phyloP scores from a whole-genome alignment of 352 stramenopile genomes.

The Phytophthora multivora region DNA sequence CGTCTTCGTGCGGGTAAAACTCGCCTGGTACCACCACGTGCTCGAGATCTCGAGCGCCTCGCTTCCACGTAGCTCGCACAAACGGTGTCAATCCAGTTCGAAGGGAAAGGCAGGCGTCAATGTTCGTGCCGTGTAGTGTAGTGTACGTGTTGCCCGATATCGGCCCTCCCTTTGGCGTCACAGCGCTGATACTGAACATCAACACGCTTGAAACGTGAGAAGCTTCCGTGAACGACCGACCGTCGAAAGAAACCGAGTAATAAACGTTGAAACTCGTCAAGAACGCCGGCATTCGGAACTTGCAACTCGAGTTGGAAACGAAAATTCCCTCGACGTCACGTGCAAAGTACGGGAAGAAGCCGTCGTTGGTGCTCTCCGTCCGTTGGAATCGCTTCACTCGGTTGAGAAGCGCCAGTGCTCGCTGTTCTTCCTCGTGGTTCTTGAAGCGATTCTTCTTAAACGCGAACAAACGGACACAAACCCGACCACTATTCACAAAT shows the following conservation, averaged over 20 bases:
- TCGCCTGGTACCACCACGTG: constrained; percentile 58
- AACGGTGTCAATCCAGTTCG: constrained; percentile 30
- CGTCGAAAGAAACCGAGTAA: constrained; percentile 69
- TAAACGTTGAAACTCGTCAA: constrained; percentile 67
- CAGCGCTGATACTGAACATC: constrained; percentile 56
- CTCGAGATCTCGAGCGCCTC: constrained; percentile 63
- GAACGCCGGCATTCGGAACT: constrained; percentile 47
- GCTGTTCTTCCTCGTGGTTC: constrained; percentile 30
- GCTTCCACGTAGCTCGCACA: constrained; percentile 65
- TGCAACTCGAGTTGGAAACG: constrained; percentile 44
- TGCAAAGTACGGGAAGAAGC: constrained; percentile 47
- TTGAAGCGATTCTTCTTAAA: constrained; percentile 39
- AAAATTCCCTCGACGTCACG: constrained; percentile 47
- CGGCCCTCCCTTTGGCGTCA: constrained; percentile 62
- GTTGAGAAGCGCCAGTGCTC: constrained; percentile 44
- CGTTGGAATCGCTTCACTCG: constrained; percentile 26
- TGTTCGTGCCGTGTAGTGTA: constrained; percentile 60
- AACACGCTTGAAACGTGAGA: constrained; percentile 39
- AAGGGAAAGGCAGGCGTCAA: constrained; percentile 52
- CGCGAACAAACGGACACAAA: constrained; percentile 57
- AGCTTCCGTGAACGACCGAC: constrained; percentile 49
- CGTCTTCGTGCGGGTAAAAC: constrained; percentile 64
- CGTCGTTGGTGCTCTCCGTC: constrained; percentile 24
- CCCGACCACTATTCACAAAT: constrained; percentile 47
- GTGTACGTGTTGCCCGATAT: constrained; percentile 78